phyloP scores from a whole-genome alignment of 2,329 filamentous ascomycete genomes.

The Ophiocordyceps robertsii region DNA sequence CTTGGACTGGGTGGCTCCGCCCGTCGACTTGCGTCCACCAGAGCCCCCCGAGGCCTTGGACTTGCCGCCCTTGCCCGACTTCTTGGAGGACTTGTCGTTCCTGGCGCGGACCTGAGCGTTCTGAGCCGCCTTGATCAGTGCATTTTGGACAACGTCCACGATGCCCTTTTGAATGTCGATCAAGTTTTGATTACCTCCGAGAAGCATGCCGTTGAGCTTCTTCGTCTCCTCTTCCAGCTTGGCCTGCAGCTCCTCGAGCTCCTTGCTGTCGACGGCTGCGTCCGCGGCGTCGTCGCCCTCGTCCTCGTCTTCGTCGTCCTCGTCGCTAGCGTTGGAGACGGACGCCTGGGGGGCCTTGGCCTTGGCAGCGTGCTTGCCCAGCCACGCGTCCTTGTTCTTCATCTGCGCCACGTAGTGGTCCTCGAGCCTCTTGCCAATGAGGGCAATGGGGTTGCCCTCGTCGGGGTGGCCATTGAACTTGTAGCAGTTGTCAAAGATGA shows the following conservation, averaged over 20 bases:
- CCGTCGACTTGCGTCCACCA: conserved; percentile 28
- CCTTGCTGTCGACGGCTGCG: conserved; percentile 25
- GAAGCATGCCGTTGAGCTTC: conserved; percentile 40
- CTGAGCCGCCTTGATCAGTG: conserved; percentile 60
- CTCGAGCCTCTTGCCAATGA: conserved; percentile 59
- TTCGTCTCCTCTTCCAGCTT: conserved; percentile 42
- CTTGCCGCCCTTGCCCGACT: conserved; percentile 45
- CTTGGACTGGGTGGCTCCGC: conserved; percentile 18
- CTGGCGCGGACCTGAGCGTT: conserved; percentile 39
- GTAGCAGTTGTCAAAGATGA: conserved; percentile 83
- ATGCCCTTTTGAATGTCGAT: conserved; percentile 47
- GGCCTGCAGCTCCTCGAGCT: conserved; percentile 36
- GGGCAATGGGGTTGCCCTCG: conserved; percentile 56
- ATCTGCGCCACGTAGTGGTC: conserved; percentile 64
- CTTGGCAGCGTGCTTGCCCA: conserved; percentile 60
- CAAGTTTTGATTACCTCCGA: conserved; percentile 37
- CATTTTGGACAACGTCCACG: conserved; percentile 51
- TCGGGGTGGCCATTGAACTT: conserved; percentile 60
- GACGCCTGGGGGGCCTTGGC: conserved; percentile 37
- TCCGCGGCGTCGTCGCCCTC: conserved; percentile 28
- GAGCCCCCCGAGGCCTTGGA: conserved; percentile 23
- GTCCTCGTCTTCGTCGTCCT: conserved; percentile 57
- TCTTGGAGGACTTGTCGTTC: conserved; percentile 45
- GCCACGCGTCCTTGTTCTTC: conserved; percentile 67
- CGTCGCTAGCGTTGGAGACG: conserved; percentile 54